Base-by-base conservation (phyloP, 176 grass and related monocot genomes). In the Phyllostachys edulis region DNA sequence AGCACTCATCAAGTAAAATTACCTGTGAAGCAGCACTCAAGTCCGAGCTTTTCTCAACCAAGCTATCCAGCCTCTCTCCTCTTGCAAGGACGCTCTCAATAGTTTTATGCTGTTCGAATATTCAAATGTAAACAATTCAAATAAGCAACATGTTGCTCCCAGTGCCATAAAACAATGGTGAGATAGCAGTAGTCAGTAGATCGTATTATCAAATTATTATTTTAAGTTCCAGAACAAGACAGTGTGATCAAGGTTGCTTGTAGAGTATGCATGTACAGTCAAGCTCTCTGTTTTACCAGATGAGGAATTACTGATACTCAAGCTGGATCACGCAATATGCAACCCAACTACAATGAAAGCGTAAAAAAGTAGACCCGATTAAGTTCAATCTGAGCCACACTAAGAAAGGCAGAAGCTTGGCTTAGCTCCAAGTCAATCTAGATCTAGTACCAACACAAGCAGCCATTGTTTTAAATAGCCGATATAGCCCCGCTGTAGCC, bases 41-140 rank as follows among this genome's bases (percentile, higher is more conserved):
- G 72, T 99, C 96, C 69, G 96, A 99, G 55, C 96, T 99, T 87
- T 99, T 99, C 86, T 99, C 93, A 49, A 99, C 96, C 80, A 99
- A 90, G 88, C 96, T 99, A 85, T 99, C 96, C 85, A 99, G 85
- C 67, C 76, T 92, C 88, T 99, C 96, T 64, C 96, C 96, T 85
- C 96, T 94, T 80, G 29, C 74, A 40, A 99, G 93, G 46, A 96
- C 96, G 84, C 91, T 99, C 38, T 99, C 96, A 64, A 96, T 99
- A 75, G 96, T 99, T 87, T 99, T 99, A 84, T 99, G 93, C 96
- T 99, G 91, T 75, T 80, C 41, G 76, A 87, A 77, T 69, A 80
- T 85, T 88, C 72, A 87, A 13, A 75, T 63, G 66, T 8, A 56
- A 57, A 80, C 1, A 32, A 61, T 20, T 9, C 44, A 63, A 32